Evolutionary conservation across 257 asterid genomes (phyloP).

Genomic region (Solanum chiquidenum): DNA sequence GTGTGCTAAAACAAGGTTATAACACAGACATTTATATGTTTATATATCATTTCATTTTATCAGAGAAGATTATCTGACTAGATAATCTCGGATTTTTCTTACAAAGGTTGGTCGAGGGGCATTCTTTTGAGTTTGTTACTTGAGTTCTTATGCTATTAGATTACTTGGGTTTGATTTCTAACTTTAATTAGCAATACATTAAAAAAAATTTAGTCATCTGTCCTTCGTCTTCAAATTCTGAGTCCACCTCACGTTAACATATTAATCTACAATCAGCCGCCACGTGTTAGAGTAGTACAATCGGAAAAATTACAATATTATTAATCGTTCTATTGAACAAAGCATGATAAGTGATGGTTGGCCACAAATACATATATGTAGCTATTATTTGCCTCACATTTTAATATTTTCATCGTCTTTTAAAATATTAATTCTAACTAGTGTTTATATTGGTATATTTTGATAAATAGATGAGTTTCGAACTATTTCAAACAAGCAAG

Average conservation of each 20-base stretch:
- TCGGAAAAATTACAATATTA: background rate
- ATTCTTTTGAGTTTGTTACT: background rate
- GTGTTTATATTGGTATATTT: background rate
- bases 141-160: too few relatives aligned
- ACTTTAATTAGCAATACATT: background rate
- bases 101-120: too few relatives aligned
- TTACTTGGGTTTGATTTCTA: background rate
- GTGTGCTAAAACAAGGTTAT: background rate
- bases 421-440: background rate
- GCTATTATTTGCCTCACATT: background rate
- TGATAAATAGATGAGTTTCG: background rate
- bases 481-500: too few relatives aligned
- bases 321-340: background rate
- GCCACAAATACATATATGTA: too few relatives aligned
- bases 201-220: background rate
- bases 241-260: background rate
- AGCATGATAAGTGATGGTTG: background rate
- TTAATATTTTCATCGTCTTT: too few relatives aligned
- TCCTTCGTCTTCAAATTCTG: background rate
- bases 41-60: background rate
- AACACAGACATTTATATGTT: background rate
- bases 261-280: background rate
- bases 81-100: background rate
- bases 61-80: background rate
- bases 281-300: background rate